phyloP scores from a whole-genome alignment of 441 rosid genomes.

The Bocquillonia castaneifolia region DNA sequence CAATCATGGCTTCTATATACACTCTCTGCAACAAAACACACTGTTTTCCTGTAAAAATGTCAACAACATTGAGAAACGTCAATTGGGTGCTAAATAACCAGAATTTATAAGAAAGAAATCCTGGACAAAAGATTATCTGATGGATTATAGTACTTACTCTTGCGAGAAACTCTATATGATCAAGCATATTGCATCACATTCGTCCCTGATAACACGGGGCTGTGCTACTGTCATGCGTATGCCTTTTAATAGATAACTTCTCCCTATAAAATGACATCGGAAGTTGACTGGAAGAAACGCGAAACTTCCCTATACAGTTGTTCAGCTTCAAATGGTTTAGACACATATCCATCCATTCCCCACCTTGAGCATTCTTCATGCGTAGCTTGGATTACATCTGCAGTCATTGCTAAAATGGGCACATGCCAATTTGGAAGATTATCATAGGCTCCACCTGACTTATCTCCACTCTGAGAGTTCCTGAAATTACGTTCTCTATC shows the following conservation, averaged over 20 bases:
- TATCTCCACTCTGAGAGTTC: slow-evolving; percentile 31
- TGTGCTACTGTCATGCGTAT: slow-evolving; percentile 18
- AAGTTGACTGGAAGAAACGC: slow-evolving; percentile 41
- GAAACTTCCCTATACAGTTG: slow-evolving; percentile 70
- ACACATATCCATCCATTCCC: slow-evolving; percentile 90
- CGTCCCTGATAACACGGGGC: slow-evolving; percentile 22
- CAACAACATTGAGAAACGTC: not conserved
- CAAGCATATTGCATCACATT: slow-evolving; percentile 17
- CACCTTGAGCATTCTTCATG: slow-evolving; percentile 54
- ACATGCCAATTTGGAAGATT: slow-evolving; percentile 45
- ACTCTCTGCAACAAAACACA: slow-evolving; percentile 25
- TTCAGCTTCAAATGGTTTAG: slow-evolving; percentile 91
- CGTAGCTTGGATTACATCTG: slow-evolving; percentile 89
- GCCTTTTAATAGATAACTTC: slow-evolving; percentile 12
- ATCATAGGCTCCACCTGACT: slow-evolving; percentile 27
- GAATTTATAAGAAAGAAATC: not conserved
- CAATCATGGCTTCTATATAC: slow-evolving; percentile 34
- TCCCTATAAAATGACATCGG: slow-evolving; percentile 24
- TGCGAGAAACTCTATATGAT: slow-evolving; percentile 24
- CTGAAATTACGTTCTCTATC: slow-evolving; percentile 44
- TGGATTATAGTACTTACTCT: slow-evolving; percentile 36
- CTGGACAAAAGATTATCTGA: not conserved
- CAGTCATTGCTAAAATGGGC: slow-evolving; percentile 90
- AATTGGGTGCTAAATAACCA: not conserved
- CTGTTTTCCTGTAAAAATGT: slow-evolving; percentile 31